A percentile compares a stretch with the other conserved stretches of the same genome.
Conservation (phyloP, 495 filamentous ascomycete species). For the Aspergillus diversus region DNA sequence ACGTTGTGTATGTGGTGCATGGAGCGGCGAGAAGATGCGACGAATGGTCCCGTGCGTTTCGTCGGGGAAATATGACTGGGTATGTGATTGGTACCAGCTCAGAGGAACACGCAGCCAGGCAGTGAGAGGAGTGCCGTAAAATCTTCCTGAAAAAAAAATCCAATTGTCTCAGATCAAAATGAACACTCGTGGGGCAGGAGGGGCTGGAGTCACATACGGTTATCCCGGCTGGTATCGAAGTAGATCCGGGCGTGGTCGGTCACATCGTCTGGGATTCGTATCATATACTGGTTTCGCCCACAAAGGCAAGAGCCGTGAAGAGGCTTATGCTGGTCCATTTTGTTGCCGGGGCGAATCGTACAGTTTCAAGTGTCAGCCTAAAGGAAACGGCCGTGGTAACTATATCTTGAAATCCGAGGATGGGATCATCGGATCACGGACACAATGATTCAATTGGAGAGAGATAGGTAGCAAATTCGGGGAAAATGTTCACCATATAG, state of each 20-base stretch:
- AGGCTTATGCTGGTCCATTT: constrained; percentile 51
- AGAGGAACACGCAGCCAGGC: constrained; percentile 83
- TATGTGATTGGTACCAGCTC: constrained; percentile 70
- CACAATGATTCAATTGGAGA: constrained; percentile 1
- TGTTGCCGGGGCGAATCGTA: constrained; percentile 12
- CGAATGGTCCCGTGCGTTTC: constrained; percentile 75
- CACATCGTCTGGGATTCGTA: constrained; percentile 64
- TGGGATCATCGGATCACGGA: constrained; percentile 14
- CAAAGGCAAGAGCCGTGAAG: constrained; percentile 82
- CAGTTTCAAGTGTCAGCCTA: neutral
- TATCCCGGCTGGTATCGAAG: constrained; percentile 66
- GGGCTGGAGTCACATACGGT: constrained; percentile 55
- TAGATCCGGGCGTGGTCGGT: constrained; percentile 64
- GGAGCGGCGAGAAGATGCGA: constrained; percentile 65
- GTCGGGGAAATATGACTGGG: constrained; percentile 73
- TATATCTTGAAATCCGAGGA: neutral
- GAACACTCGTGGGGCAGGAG: neutral
- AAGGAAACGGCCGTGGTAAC: neutral
- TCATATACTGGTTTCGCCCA: constrained; percentile 79
- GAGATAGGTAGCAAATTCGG: constrained; percentile 3
- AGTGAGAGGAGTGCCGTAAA: constrained; percentile 69
- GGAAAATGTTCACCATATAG: neutral
- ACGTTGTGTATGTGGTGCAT: constrained; percentile 62
- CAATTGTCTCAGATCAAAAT: constrained; percentile 12
- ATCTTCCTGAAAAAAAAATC: constrained; percentile 52